phyloP scores from a whole-genome alignment of 352 stramenopile genomes.

The Peronospora belbahrii region DNA sequence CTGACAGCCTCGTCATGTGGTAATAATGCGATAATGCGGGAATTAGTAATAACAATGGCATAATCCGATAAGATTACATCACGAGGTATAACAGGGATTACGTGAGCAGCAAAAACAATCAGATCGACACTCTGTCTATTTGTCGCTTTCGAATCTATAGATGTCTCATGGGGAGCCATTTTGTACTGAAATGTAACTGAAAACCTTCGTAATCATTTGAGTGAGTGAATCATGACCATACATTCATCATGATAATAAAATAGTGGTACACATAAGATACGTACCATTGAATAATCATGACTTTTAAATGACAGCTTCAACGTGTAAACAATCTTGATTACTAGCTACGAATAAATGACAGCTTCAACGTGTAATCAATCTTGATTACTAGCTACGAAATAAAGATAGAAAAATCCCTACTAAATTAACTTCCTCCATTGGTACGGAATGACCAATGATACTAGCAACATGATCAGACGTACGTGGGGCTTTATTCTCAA shows the following conservation, averaged over 20 bases:
- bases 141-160: background rate
- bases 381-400: slow-evolving; percentile 5
- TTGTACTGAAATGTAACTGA: no score
- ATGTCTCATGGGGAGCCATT: slow-evolving; percentile 24
- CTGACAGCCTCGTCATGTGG: slow-evolving; percentile 38
- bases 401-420: slow-evolving; percentile 8
- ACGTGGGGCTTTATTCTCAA: background rate
- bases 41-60: slow-evolving; percentile 57
- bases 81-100: slow-evolving; percentile 76
- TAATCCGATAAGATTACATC: slow-evolving; percentile 68
- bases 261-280: no score
- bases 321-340: no score
- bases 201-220: background rate
- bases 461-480: slow-evolving; percentile 10
- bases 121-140: slow-evolving; percentile 42
- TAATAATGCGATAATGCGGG: slow-evolving; percentile 73
- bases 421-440: slow-evolving; percentile 15
- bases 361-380: no score
- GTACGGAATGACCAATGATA: slow-evolving; percentile 13
- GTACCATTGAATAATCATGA: no score
- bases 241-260: no score
- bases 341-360: no score
- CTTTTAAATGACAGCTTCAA: no score
- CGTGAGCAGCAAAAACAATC: slow-evolving; percentile 64
- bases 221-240: no score